phyloP scores from a whole-genome alignment of 768 basidiomycete genomes.

The Plicaturopsis crispa region DNA sequence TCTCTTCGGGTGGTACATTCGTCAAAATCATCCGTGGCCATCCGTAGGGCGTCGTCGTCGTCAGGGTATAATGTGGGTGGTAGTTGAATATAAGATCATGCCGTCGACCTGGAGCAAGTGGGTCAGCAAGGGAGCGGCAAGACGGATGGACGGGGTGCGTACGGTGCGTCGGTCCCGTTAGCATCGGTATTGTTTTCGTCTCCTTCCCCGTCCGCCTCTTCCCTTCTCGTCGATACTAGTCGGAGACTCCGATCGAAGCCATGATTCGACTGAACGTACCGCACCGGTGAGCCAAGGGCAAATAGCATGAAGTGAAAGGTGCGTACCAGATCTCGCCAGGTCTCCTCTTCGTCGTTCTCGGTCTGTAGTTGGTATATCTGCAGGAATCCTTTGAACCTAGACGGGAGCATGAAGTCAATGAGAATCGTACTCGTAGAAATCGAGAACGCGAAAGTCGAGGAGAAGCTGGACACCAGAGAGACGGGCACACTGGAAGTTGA shows the following conservation, averaged over 20 bases:
- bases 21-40: too few species aligned
- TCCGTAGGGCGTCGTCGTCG: too few species aligned
- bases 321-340: slow-evolving; percentile 73
- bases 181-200: too few species aligned
- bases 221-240: slow-evolving; percentile 49
- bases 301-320: slow-evolving; percentile 5
- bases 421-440: background rate
- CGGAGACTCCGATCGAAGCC: slow-evolving; percentile 66
- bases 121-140: too few species aligned
- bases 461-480: slow-evolving; percentile 1
- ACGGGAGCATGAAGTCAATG: background rate
- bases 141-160: too few species aligned
- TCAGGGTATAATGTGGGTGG: too few species aligned
- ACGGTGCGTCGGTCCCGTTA: too few species aligned
- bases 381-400: slow-evolving; percentile 71
- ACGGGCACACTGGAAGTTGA: background rate
- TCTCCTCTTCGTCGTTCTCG: slow-evolving; percentile 78
- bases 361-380: slow-evolving; percentile 85
- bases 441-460: slow-evolving; percentile 1
- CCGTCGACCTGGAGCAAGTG: too few species aligned
- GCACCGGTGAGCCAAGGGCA: slow-evolving; percentile 6
- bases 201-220: slow-evolving; percentile 33
- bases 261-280: slow-evolving; percentile 49
- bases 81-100: too few species aligned
- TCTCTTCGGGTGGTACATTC: too few species aligned